Evolutionary conservation across 306 rosid species (phyloP).

Genomic region (Vigna trinervia): DNA sequence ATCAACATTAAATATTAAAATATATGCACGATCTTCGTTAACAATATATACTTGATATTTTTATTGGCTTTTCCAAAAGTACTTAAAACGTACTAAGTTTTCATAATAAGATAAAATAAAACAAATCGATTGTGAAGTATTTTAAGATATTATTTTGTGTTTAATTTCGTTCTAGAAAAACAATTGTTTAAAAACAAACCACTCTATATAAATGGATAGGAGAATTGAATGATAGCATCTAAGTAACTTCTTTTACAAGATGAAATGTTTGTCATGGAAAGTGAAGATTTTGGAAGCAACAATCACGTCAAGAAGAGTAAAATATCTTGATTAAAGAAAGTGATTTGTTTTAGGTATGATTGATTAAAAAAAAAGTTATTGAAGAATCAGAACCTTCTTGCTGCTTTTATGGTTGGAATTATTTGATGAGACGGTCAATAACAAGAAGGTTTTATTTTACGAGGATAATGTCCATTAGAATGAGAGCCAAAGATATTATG

Average conservation of each 20-base stretch:
- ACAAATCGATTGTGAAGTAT: too few species aligned
- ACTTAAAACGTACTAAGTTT: too few species aligned
- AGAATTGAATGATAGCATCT: neutral
- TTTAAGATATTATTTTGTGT: too few species aligned
- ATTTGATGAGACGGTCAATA: neutral
- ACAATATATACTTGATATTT: too few species aligned
- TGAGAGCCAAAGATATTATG: neutral
- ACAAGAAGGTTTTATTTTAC: neutral
- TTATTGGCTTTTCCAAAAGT: too few species aligned
- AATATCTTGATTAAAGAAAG: slow-evolving; percentile 30
- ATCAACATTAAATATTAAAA: too few species aligned
- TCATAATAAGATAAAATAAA: too few species aligned
- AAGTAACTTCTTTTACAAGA: neutral
- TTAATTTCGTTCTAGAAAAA: too few species aligned
- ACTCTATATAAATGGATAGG: neutral
- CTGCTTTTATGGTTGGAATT: slow-evolving; percentile 14
- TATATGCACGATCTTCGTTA: too few species aligned
- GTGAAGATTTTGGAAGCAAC: neutral
- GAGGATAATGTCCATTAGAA: neutral
- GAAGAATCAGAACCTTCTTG: neutral
- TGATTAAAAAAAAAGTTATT: neutral
- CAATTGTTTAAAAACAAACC: neutral
- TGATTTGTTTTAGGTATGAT: neutral
- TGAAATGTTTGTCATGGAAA: neutral
- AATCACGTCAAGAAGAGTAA: neutral